These are phyloP conservation scores for Ceraceosorus guamensis DNA, from an alignment of 1,284 basidiomycete genomes.

Conservation along the genomic window DNA sequence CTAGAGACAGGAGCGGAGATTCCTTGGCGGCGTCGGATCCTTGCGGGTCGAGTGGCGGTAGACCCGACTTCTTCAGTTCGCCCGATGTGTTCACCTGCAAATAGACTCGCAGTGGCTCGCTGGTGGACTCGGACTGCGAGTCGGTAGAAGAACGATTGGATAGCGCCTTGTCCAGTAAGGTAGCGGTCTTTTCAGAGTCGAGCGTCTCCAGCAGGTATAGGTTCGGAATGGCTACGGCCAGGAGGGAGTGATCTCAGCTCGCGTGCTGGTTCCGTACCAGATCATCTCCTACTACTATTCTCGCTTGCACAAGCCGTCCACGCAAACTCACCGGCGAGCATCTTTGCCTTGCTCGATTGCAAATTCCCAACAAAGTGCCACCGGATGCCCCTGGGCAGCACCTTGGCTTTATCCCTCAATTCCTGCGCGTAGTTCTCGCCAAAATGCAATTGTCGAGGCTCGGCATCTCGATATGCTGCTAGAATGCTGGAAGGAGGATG, in stretches of 20 bases:
- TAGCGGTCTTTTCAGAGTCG: slow-evolving; percentile 76
- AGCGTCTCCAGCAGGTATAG: slow-evolving; percentile 83
- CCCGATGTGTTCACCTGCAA: slow-evolving; percentile 91
- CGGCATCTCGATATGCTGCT: slow-evolving; percentile 50
- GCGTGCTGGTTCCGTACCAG: too few species aligned
- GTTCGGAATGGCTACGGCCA: slow-evolving; percentile 69
- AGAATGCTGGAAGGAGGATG: slow-evolving; percentile 82
- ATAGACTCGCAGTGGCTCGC: slow-evolving; percentile 65
- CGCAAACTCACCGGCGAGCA: slow-evolving; percentile 65
- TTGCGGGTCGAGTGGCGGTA: slow-evolving; percentile 56
- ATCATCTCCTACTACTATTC: too few species aligned
- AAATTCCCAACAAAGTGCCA: slow-evolving; percentile 97
- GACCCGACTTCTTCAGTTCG: slow-evolving; percentile 80
- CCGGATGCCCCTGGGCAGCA: slow-evolving; percentile 49
- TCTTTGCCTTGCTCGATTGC: slow-evolving; percentile 91
- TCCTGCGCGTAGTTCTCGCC: slow-evolving; percentile 98
- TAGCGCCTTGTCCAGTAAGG: slow-evolving; percentile 70
- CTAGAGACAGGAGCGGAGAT: slow-evolving; percentile 59
- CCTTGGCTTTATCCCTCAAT: slow-evolving; percentile 63
- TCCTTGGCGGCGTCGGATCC: slow-evolving; percentile 24
- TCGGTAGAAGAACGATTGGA: slow-evolving; percentile 51
- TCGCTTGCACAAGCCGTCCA: neutral
- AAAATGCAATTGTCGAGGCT: slow-evolving; percentile 61
- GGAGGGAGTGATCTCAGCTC: neutral
- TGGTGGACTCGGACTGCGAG: slow-evolving; percentile 46